Evolutionary conservation across 441 rosid genomes (phyloP), one percentile per base, ranked within the genome.

Genomic region (Pelargonium myrrhifolium): DNA sequence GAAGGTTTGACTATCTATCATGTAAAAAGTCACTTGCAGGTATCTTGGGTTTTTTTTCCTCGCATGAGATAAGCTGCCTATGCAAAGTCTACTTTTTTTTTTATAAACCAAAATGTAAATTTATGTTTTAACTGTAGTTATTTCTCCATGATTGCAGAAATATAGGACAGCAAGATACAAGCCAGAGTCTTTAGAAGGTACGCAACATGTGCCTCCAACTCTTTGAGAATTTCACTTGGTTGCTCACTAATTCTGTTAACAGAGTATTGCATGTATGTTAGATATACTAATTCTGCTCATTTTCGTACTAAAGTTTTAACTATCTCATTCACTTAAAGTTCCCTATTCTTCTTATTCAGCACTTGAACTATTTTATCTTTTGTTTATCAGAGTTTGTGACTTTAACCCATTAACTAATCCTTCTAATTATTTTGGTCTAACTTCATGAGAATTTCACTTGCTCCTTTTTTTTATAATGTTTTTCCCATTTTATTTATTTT

Each of bases 1-100:
- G 95, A 88, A 67, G 81, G 98, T 71, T 79, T 92, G 81, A 92
- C 96, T 10, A 92, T 92, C 37, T 92, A 92, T 80, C 96, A 92
- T 84, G 95, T 92, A 42, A 92, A 92, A 82, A 92, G 96, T 76
- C 98, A 92, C 78, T 75, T 92, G 76, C 98, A 92, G 95, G 98
- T 88, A 56, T 59, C 65, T 66, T 26, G 18, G 17, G 5, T 12
- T 15, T 49, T 14, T 49, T 49, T n/a, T 1, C 7, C 55, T 49
- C 17, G 18, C 17, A 5, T n/a, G 55, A 49, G 55, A 12, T 49
- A 6, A 49, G 55, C 55, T 4, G n/a, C 18, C 55, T 49, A 49
- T 49, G 45, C 55, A 47, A 74, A 14, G 6, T n/a, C 6, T 49
- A 12, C 18, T 14, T 49, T n/a, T 42, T 10, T 42, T 6, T 42